Evolutionary conservation across 2,329 filamentous ascomycete species (phyloP).

Genomic region (Arthrobotrys sinensis): DNA sequence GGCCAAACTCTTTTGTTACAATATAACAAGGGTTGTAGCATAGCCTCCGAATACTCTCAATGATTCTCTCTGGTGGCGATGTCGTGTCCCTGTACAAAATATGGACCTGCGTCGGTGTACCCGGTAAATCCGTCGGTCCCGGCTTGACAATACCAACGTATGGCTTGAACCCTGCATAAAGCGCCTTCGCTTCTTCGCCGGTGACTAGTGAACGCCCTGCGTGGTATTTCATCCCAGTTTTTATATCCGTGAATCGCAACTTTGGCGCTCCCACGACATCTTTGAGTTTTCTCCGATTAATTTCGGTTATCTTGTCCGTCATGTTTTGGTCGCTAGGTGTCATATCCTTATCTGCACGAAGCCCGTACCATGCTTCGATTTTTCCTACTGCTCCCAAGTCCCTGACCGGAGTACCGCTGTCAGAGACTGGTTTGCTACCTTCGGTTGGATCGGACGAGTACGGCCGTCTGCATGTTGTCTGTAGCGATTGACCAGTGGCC

Average conservation of each 20-base stretch:
- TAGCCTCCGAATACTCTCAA: constrained; percentile 28
- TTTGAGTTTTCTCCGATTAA: not conserved
- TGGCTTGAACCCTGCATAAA: constrained; percentile 36
- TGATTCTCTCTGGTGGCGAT: constrained; percentile 26
- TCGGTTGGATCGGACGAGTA: constrained; percentile 15
- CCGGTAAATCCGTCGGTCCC: constrained; percentile 43
- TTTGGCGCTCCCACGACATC: not conserved
- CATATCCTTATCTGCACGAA: not conserved
- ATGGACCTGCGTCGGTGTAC: constrained; percentile 33
- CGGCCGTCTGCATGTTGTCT: not conserved
- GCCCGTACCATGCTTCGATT: not conserved
- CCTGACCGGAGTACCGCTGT: constrained; percentile 10
- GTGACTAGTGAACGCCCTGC: not conserved
- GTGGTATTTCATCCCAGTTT: constrained; percentile 11
- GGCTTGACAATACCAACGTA: constrained; percentile 30
- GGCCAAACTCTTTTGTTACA: constrained; percentile 16
- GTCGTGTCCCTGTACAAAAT: constrained; percentile 34
- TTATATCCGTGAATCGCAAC: constrained; percentile 17
- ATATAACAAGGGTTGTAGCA: constrained; percentile 48
- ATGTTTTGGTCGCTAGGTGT: not conserved
- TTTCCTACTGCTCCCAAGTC: not conserved
- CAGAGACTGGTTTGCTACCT: not conserved
- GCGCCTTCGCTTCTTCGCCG: not conserved
- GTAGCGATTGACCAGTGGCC: not conserved
- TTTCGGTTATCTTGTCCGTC: not conserved